phyloP scores from a whole-genome alignment of 2,329 filamentous ascomycete species.

The Scedosporium aurantiacum region DNA sequence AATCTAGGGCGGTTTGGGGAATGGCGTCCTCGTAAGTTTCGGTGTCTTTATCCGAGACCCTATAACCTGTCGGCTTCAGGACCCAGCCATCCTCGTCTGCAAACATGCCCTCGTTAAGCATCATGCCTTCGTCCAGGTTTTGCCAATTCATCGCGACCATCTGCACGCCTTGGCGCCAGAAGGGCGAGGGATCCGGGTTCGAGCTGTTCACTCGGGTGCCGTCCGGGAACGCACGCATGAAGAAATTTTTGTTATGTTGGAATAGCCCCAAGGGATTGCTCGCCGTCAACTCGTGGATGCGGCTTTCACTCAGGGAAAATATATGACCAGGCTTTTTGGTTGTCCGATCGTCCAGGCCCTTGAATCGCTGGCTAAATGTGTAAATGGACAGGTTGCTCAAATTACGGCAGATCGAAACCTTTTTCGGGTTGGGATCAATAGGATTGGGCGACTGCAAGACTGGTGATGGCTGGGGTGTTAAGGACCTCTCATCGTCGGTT shows the following conservation, averaged over 20 bases:
- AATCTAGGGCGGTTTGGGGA: slow-evolving; percentile 44
- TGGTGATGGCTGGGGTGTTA: background rate
- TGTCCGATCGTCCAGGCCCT: slow-evolving; percentile 54
- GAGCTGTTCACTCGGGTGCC: slow-evolving; percentile 69
- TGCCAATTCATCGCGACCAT: slow-evolving; percentile 99
- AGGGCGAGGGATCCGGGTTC: slow-evolving; percentile 87
- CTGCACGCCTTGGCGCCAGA: slow-evolving; percentile 90
- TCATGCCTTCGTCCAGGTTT: slow-evolving; percentile 84
- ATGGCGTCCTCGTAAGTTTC: slow-evolving; percentile 33
- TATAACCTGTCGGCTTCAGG: slow-evolving; percentile 70
- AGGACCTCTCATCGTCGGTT: slow-evolving; percentile 1
- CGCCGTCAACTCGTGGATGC: slow-evolving; percentile 46
- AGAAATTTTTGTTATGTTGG: slow-evolving; percentile 72
- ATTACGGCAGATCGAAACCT: slow-evolving; percentile 54
- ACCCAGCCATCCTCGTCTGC: slow-evolving; percentile 75
- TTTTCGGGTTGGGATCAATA: slow-evolving; percentile 36
- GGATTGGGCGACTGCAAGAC: slow-evolving; percentile 7
- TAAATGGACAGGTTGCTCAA: slow-evolving; percentile 73
- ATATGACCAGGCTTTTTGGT: slow-evolving; percentile 55
- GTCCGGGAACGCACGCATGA: slow-evolving; percentile 88
- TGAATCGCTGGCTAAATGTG: slow-evolving; percentile 75
- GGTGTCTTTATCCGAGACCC: slow-evolving; percentile 30
- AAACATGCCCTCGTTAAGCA: slow-evolving; percentile 97
- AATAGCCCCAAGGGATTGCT: slow-evolving; percentile 68
- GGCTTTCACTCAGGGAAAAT: slow-evolving; percentile 80